phyloP scores from a whole-genome alignment of 129 eudicot species.

The Tanacetum coccineum region DNA sequence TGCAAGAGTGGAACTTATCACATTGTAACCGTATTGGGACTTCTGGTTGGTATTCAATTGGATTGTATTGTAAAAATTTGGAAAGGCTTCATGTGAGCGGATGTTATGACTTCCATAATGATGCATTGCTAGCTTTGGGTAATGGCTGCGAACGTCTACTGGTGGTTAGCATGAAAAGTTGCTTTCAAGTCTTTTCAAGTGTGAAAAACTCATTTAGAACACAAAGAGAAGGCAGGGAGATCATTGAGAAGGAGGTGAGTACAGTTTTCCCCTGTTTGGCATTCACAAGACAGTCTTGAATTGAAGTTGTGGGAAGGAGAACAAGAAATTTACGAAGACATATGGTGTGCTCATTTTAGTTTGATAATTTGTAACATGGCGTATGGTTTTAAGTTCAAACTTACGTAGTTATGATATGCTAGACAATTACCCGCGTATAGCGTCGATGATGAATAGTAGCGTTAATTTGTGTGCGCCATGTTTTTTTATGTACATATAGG shows the following conservation, averaged over 20 bases:
- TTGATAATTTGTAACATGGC: neutral
- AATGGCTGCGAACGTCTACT: constrained; percentile 46
- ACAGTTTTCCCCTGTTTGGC: neutral
- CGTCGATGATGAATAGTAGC: too few relatives aligned
- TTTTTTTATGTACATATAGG: too few relatives aligned
- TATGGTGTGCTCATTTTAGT: neutral
- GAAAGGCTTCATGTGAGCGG: constrained; percentile 55
- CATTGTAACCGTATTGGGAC: constrained; percentile 39
- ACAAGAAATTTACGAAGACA: neutral
- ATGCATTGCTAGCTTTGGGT: constrained; percentile 42
- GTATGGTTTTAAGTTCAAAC: neutral
- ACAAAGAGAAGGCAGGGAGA: neutral
- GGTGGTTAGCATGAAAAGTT: constrained; percentile 35
- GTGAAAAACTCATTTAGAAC: neutral
- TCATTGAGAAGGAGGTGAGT: neutral
- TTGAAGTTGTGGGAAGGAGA: neutral
- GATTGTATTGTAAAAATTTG: constrained; percentile 44
- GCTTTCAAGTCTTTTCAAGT: constrained; percentile 17
- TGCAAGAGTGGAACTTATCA: constrained; percentile 66
- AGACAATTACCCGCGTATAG: too few relatives aligned
- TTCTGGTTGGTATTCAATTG: constrained; percentile 56
- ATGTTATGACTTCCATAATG: constrained; percentile 46
- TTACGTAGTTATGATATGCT: neutral
- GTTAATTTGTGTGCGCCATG: too few relatives aligned
- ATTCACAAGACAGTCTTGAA: neutral